phyloP scores from a whole-genome alignment of 345 rosid genomes.

The Noccaea caerulescens region DNA sequence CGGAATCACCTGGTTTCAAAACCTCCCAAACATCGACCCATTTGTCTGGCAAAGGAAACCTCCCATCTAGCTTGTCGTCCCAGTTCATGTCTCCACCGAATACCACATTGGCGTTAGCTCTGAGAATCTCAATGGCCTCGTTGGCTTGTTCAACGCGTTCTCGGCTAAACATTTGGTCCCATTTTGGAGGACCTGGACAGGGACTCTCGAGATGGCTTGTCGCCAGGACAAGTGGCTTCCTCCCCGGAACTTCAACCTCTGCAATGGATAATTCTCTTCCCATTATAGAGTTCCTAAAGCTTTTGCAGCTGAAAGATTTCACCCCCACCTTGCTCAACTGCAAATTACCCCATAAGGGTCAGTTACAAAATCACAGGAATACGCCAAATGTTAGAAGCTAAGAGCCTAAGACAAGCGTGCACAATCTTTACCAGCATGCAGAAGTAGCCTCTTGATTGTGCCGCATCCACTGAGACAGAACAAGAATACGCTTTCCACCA shows the following conservation, averaged over 20 bases:
- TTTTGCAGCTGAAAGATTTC: constrained; percentile 62
- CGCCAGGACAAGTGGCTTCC: constrained; percentile 66
- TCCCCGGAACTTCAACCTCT: constrained; percentile 65
- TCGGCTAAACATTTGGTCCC: constrained; percentile 97
- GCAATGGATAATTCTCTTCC: constrained; percentile 83
- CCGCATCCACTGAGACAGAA: constrained; percentile 58
- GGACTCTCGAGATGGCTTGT: constrained; percentile 99
- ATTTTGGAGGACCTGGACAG: constrained; percentile 84
- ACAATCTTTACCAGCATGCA: constrained; percentile 73
- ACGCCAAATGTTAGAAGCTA: neutral
- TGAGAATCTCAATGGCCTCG: constrained; percentile 58
- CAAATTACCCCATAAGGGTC: constrained; percentile 35
- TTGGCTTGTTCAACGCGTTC: constrained; percentile 87
- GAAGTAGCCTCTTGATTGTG: constrained; percentile 60
- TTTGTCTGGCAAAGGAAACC: constrained; percentile 67
- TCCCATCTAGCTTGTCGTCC: constrained; percentile 88
- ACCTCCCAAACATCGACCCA: constrained; percentile 87
- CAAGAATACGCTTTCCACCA: constrained; percentile 92
- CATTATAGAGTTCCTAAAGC: constrained; percentile 77
- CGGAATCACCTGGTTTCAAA: constrained; percentile 68
- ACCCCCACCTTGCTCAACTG: constrained; percentile 85
- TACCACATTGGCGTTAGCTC: constrained; percentile 63
- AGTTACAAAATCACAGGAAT: constrained; percentile 13
- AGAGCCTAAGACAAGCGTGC: neutral
- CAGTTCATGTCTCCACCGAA: constrained; percentile 97